Base-by-base conservation (phyloP, 2,329 filamentous ascomycete species). In the Pseudohalonectria lignicola region DNA sequence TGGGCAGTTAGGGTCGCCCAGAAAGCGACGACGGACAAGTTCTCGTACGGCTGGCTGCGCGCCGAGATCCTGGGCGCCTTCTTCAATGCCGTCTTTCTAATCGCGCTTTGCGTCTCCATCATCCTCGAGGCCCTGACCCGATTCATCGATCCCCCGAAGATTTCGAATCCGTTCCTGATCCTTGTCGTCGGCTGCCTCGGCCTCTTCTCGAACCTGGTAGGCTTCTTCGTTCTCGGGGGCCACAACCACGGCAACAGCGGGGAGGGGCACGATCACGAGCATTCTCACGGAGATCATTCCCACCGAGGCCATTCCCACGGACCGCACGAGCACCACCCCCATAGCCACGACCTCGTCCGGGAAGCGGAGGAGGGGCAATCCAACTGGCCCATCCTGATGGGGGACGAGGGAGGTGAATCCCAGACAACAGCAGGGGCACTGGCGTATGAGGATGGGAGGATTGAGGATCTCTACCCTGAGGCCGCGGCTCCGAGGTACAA, bases 1-100 rank as follows among this genome's bases (percentile, higher is more conserved):
- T 98, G 92, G 90, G 92, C 92, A 38, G 92, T 98, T 39, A 85
- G 82, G 45, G 84, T 93, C 36, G 86, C 88, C 19, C 84, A 84
- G 56, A 79, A 84, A 52, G 84, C 80, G 47, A 84, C 81, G 0
- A 93, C 87, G 8, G 88, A 94, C 52, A 85, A 82, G 59, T 98
- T 92, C 57, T 95, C 92, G 13, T 98, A 95, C 59, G 92, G 92
- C 41, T 98, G 88, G 85, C 82, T 96, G 67, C 86, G 92, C 49
- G 92, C 92, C 26, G 92, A 98, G 67, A 96, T 94, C 10, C 72
- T 98, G 5, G 92, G 92, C 53, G 92, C 92, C 34, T 80, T 96
- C 50, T 86, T 96, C 63, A 98, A 98, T 53, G 92, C 92, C 48
- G 90, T 96, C 33, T 98, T 98, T 66, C 71, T 98, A 32, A 92